Base-by-base conservation (phyloP, 495 filamentous ascomycete genomes). In the Lophiostoma macrostomum region DNA sequence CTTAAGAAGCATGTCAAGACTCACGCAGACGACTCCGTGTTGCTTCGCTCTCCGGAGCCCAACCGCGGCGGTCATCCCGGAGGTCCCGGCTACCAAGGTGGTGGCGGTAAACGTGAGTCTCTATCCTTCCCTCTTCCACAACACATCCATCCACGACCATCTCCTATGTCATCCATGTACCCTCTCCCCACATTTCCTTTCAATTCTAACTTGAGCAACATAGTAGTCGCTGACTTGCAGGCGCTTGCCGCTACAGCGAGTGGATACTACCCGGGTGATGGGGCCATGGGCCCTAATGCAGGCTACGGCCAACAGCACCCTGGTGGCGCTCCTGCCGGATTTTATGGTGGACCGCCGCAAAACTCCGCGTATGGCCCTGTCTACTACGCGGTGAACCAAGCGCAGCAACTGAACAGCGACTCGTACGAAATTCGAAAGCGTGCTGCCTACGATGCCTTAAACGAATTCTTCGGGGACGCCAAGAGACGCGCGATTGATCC, bases 1-100 rank as follows among this genome's bases (percentile, higher is more conserved):
- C 68, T 99, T 55, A 97, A 97, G 81, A 99, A 99, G 75, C 94
- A 99, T 70, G 91, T 97, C 69, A 97, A 97, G 81, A 98, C 94
- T n/a, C 93, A 99, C 70, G 93, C 93, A 52, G 93, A 99, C 67
- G 93, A 99, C 71, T 94, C 90, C 34, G 89, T 95, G 41, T 77
- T 95, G 50, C 78, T 88, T 56, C 81, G 87, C 42, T 87, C 85
- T 18, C 87, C 87, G 22, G 84, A 87, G 67, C 81, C 85, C 45
- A 80, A 79, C 24, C 73, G 72, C 57, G 79, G 55, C 32, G 50
- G 52, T 30, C 63, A 52, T 18, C 54, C 52, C 61, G 57, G 63
- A 82, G 73, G 84, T 80, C 27, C 36, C 61, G 73, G 66, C 35
- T 83, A 83, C 66, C 72, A 76, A 55, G 59, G 68, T 13, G 68